phyloP scores from a whole-genome alignment of 768 basidiomycete species.

The Clitopilus hobsonii region DNA sequence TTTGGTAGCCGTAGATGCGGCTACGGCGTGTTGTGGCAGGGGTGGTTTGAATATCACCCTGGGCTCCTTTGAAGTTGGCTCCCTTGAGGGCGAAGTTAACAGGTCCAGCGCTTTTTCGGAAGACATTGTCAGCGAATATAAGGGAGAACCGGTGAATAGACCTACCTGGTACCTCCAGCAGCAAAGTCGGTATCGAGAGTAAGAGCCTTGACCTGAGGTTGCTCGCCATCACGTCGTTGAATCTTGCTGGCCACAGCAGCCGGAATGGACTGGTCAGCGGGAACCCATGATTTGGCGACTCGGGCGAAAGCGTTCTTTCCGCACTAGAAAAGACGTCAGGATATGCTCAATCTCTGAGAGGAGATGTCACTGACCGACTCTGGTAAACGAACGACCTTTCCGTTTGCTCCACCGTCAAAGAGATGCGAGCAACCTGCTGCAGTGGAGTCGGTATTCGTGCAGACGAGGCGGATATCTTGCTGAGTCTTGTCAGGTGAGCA shows the following conservation, averaged over 20 bases:
- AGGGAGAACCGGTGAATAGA: background rate
- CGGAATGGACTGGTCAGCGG: conserved; percentile 40
- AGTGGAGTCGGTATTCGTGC: conserved; percentile 22
- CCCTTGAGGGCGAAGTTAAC: conserved; percentile 28
- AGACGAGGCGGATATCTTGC: conserved; percentile 48
- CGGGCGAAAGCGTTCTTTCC: conserved; percentile 35
- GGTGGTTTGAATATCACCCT: conserved; percentile 16
- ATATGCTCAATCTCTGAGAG: background rate
- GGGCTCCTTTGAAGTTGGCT: conserved; percentile 25
- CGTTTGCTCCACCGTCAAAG: conserved; percentile 33
- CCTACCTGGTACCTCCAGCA: conserved; percentile 22
- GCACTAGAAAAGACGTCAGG: conserved; percentile 21
- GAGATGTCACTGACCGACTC: conserved; percentile 33
- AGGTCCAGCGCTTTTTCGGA: conserved; percentile 17
- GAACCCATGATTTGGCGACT: conserved; percentile 35
- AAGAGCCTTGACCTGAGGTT: conserved; percentile 33
- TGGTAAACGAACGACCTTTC: conserved; percentile 49
- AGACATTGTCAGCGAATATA: background rate
- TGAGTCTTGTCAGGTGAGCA: conserved; percentile 34
- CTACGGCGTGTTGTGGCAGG: conserved; percentile 28
- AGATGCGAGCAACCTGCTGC: conserved; percentile 34
- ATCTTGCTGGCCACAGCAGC: conserved; percentile 19
- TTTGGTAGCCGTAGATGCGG: conserved; percentile 14
- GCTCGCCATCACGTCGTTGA: conserved; percentile 26
- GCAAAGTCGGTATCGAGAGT: conserved; percentile 35